A percentile compares a stretch with the other conserved stretches of the same genome.
Conservation (phyloP, 2,329 filamentous ascomycete species). For the Diatrype stigma region DNA sequence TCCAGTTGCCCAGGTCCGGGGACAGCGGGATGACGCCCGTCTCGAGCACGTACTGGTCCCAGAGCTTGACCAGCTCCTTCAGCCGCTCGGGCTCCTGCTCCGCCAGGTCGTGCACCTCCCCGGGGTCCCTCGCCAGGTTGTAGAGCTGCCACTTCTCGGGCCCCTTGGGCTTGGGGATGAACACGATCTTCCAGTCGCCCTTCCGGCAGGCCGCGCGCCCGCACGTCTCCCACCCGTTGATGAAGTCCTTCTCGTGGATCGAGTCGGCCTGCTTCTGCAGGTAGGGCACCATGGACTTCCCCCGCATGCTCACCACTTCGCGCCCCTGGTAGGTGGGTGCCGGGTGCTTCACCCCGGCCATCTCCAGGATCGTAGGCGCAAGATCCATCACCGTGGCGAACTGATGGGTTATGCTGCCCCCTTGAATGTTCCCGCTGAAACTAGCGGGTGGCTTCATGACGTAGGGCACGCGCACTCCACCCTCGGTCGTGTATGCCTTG, state of each 20-base stretch:
- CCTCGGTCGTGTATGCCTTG: constrained; percentile 42
- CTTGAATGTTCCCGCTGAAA: constrained; percentile 19
- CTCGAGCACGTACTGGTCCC: constrained; percentile 41
- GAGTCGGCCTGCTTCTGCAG: constrained; percentile 19
- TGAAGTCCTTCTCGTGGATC: constrained; percentile 32
- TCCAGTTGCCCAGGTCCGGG: constrained; percentile 53
- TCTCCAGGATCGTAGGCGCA: constrained; percentile 43
- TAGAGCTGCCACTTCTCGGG: constrained; percentile 48
- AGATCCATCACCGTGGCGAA: constrained; percentile 52
- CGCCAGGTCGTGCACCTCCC: constrained; percentile 37
- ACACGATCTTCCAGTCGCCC: constrained; percentile 38
- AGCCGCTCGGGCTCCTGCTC: constrained; percentile 28
- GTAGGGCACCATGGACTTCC: constrained; percentile 31
- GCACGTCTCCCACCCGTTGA: constrained; percentile 34
- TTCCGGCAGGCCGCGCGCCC: constrained; percentile 30
- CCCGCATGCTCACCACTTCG: constrained; percentile 29
- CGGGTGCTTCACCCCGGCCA: constrained; percentile 47
- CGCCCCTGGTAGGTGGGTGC: constrained; percentile 42
- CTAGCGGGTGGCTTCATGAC: constrained; percentile 38
- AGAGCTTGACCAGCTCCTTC: constrained; percentile 28
- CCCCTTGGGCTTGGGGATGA: constrained; percentile 44
- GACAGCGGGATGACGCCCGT: constrained; percentile 56
- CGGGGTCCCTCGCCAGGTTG: constrained; percentile 40
- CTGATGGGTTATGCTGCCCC: constrained; percentile 40
- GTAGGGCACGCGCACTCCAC: constrained; percentile 50